phyloP scores from a whole-genome alignment of 2,329 filamentous ascomycete species.

The Arthroderma sp. region DNA sequence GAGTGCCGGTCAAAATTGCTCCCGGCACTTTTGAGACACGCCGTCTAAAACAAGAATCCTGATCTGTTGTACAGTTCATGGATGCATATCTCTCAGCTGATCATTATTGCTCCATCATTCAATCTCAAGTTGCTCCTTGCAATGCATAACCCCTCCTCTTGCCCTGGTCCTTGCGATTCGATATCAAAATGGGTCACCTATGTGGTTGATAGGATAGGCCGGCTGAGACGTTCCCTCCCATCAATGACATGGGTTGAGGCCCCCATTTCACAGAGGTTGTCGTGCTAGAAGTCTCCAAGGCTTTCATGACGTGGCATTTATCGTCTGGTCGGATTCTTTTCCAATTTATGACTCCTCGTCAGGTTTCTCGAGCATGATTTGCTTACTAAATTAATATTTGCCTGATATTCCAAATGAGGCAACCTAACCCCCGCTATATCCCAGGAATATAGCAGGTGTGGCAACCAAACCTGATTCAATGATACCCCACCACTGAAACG shows the following conservation, averaged over 20 bases:
- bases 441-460: no score
- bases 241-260: slow-evolving; percentile 6
- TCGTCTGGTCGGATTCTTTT: slow-evolving; percentile 6
- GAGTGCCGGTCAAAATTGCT: not conserved
- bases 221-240: slow-evolving; percentile 2
- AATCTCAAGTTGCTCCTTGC: not conserved
- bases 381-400: not conserved
- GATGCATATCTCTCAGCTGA: slow-evolving; percentile 5
- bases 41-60: no score
- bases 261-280: slow-evolving; percentile 1
- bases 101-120: slow-evolving; percentile 2
- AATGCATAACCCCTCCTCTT: slow-evolving; percentile 1
- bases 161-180: not conserved
- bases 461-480: no score
- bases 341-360: not conserved
- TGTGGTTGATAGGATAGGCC: not conserved
- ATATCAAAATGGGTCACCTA: not conserved
- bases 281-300: slow-evolving; percentile 5
- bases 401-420: no score
- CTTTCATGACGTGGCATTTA: slow-evolving; percentile 12
- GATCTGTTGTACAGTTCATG: slow-evolving; percentile 5
- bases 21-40: not conserved
- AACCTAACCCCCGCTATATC: no score
- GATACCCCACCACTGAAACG: no score
- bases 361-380: no score